phyloP scores from a whole-genome alignment of 2,329 filamentous ascomycete genomes.

The Fusarium sp. region DNA sequence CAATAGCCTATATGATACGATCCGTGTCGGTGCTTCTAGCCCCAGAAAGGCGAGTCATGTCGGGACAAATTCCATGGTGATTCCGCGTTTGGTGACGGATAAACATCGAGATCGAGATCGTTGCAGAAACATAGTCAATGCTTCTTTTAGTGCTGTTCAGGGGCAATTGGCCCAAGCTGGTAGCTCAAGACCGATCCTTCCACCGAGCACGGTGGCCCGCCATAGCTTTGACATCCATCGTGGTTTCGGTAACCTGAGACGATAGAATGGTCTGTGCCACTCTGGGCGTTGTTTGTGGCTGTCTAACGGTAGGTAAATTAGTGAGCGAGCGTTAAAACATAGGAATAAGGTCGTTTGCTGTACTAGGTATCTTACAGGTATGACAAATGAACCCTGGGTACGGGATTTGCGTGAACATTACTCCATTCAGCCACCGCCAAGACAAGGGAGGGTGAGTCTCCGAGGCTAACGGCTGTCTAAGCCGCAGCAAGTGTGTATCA shows the following conservation, averaged over 20 bases:
- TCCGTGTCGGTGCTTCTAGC: slow-evolving; percentile 2
- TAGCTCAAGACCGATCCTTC: slow-evolving; percentile 5
- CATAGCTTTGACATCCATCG: neutral
- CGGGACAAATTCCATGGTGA: slow-evolving; percentile 8
- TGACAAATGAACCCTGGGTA: slow-evolving; percentile 1
- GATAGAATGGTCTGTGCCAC: slow-evolving; percentile 35
- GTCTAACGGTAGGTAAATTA: neutral
- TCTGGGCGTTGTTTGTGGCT: neutral
- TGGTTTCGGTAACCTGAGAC: slow-evolving; percentile 19
- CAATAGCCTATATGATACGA: slow-evolving; percentile 4
- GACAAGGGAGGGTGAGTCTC: neutral
- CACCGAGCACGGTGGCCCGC: slow-evolving; percentile 13
- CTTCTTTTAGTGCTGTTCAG: slow-evolving; percentile 7
- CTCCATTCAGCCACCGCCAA: neutral
- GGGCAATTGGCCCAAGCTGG: slow-evolving; percentile 13
- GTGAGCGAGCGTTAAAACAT: neutral
- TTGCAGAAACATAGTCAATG: slow-evolving; percentile 9
- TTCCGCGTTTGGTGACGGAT: slow-evolving; percentile 11
- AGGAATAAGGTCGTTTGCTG: neutral
- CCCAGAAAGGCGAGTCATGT: slow-evolving; percentile 9
- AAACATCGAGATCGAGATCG: slow-evolving; percentile 25
- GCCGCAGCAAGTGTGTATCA: neutral
- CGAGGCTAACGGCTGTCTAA: slow-evolving; percentile 1
- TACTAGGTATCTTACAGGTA: neutral
- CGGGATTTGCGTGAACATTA: neutral